Evolutionary conservation across 495 filamentous ascomycete genomes (phyloP), one percentile per base, ranked within the genome.

Genomic region (Cercophora samala): DNA sequence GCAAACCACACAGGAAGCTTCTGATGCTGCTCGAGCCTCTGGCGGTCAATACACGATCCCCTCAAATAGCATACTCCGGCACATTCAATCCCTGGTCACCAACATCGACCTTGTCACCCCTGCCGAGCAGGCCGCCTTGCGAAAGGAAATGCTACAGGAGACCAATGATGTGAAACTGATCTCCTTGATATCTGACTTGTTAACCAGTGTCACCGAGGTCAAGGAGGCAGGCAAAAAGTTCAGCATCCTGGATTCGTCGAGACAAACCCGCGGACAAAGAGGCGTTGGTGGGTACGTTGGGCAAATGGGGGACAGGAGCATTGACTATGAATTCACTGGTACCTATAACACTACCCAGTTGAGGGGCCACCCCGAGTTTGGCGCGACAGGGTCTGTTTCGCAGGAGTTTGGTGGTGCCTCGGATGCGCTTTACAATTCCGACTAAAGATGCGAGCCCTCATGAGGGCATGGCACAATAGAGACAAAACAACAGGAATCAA

Each of bases 131-230:
- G 69, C 78, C 29, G 80, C 81, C 0, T 88, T 88, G 58, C 75
- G 85, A 58, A 77, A 78, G 59, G 88, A 90, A 73, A 81, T 87
- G 17, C 71, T 86, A 29, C 83, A 87, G 4, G 90, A 95, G 77
- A 82, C 85, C 64, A 91, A 91, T 68, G 92, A 97, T 68, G 92
- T 96, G 51, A 81, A 87, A 54, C 81, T 97, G 0, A 83, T 93
- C 60, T 82, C 85, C 8, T 75, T 97, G 3, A 82, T 97, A 3
- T 86, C 90, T 46, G 80, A 83, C 58, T 78, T 97, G 29, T 85
- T 90, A 25, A 79, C 87, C 63, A 90, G 86, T 65, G 79, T 91
- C 23, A 86, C 85, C 70, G 84, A 88, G 55, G 85, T 89, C 23
- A 81, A 88, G 46, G 88, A 90, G 54, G 76, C 91, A 15, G 90